These are phyloP conservation scores for Hirschfeldia incana DNA, from an alignment of 345 rosid genomes.

Conservation along the genomic window DNA sequence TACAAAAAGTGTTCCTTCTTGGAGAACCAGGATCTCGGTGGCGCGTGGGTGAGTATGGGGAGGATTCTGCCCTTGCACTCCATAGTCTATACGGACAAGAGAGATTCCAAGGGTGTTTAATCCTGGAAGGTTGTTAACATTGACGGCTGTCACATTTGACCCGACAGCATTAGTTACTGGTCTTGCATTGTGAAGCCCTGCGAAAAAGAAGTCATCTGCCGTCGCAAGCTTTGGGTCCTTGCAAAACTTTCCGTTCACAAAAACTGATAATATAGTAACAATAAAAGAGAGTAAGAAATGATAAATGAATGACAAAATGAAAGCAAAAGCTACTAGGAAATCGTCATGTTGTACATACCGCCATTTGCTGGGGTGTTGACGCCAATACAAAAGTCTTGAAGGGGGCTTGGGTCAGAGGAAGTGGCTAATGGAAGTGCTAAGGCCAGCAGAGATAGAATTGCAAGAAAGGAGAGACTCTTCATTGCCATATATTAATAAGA, in stretches of 20 bases:
- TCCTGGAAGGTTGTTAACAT: neutral
- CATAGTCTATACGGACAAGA: neutral
- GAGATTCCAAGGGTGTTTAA: neutral
- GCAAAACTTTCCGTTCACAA: neutral
- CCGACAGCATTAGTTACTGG: neutral
- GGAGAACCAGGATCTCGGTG: neutral
- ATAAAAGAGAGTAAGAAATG: neutral
- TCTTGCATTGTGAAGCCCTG: neutral
- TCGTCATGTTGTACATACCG: neutral
- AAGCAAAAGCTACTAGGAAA: neutral
- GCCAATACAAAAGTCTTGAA: neutral
- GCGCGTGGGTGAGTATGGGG: neutral
- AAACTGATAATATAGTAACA: neutral
- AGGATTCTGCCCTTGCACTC: neutral
- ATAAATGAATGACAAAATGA: neutral
- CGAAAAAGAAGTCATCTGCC: neutral
- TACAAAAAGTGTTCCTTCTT: conserved; percentile 5
- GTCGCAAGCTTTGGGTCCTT: neutral
- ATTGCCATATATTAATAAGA: neutral
- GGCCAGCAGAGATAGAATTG: neutral
- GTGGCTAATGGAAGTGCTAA: neutral
- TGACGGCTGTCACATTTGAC: neutral
- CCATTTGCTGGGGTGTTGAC: neutral
- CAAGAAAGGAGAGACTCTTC: neutral
- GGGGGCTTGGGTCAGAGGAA: neutral